Conservation (phyloP, 202 grass and related monocot genomes). For the Bolboschoenoplectus hybrid region DNA sequence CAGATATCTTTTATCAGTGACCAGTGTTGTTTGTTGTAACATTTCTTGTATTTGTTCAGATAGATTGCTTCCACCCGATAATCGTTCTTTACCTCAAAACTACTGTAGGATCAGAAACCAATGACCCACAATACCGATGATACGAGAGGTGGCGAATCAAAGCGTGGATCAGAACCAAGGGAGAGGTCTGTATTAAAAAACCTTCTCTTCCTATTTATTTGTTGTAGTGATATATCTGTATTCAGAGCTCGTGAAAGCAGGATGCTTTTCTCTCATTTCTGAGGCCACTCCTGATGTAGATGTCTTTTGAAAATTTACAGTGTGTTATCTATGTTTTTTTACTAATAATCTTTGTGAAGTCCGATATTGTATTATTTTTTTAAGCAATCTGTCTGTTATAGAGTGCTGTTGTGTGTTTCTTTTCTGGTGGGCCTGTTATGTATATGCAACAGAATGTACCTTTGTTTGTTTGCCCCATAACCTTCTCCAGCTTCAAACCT, state of each 20-base stretch:
- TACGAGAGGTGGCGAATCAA: neutral
- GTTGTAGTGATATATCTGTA: neutral
- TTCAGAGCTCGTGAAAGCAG: neutral
- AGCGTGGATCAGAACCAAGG: slow-evolving; percentile 30
- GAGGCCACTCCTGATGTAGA: neutral
- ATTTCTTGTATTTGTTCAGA: slow-evolving; percentile 89
- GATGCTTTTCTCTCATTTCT: slow-evolving; percentile 8
- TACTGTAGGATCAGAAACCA: slow-evolving; percentile 78
- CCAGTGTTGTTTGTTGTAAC: slow-evolving; percentile 58
- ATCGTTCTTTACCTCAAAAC: slow-evolving; percentile 99
- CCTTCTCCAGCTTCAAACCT: neutral
- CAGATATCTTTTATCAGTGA: slow-evolving; percentile 41
- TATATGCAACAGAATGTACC: neutral
- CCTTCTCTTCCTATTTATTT: neutral
- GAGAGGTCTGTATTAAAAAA: slow-evolving; percentile 14
- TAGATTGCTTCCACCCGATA: slow-evolving; percentile 61
- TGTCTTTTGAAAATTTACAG: neutral
- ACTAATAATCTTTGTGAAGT: neutral
- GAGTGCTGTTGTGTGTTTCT: neutral
- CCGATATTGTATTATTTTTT: neutral
- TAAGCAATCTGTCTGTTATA: neutral
- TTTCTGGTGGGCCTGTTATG: slow-evolving; percentile 4
- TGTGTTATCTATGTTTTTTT: neutral
- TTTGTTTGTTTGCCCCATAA: neutral
- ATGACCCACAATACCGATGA: neutral